Base-by-base conservation (phyloP, 2,329 filamentous ascomycete species). In the Aspergillus neoniger region DNA sequence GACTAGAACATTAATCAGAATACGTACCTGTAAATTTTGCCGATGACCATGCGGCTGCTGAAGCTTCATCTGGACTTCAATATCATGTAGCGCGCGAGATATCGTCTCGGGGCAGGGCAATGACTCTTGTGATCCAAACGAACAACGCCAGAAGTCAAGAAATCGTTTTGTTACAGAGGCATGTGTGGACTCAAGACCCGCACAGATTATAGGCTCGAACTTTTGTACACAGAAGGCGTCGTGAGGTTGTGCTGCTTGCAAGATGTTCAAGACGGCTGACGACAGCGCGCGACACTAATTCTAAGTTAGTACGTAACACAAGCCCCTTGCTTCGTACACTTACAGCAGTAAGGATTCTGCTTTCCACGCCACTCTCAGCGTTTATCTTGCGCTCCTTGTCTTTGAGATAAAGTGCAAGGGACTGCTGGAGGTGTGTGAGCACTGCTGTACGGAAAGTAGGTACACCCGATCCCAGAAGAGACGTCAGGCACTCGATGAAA, bases 41-140 rank as follows among this genome's bases (percentile, higher is more conserved):
- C 77, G 72, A 10, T 79, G 75, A 56, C 86, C 79, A 30, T 69
- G 78, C 9, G 84, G 83, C 12, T 86, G 69, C 19, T 75, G 72
- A 39, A 87, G 69, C 10, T 85, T 81, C 2, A 83, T 79, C 55
- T 85, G 80, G 1, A 82, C 76, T n/a, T 83, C 81, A 12, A 92
- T 75, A 15, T 83, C 84, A 25, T 84, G 79, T 36, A 96, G 78
- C 1, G 87, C 83, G 2, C 80, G 75, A 67, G 87, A 86, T 5
- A 96, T 79, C 30, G 79, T 79, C 10, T 83, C 75, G 0, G 92
- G 89, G 73, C 91, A 94, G 23, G 85, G 77, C 1, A 92, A 70
- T 5, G 78, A 77, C 3, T 85, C 79, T 41, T 85, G 82, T 15
- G 83, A 77, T 19, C 87, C 87, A 69, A 91, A 92, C 0, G 88